These are phyloP conservation scores for Paxillus ammoniavirescens DNA, from an alignment of 768 basidiomycete genomes.

Conservation along the genomic window DNA sequence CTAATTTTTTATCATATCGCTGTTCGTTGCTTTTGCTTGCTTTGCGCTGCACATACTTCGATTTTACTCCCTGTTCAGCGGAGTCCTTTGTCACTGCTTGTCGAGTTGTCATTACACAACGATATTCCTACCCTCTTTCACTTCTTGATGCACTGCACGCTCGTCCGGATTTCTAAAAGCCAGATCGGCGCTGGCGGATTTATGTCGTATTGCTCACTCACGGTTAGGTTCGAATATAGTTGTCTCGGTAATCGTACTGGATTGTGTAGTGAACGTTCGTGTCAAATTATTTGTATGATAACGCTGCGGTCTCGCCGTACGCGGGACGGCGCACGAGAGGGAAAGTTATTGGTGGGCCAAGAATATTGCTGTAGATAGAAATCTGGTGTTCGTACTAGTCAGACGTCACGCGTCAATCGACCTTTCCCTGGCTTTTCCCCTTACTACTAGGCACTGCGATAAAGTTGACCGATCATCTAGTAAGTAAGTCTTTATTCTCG, in stretches of 20 bases:
- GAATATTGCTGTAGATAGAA: too few relatives aligned
- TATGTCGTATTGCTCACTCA: slow-evolving; percentile 26
- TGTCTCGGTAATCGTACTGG: slow-evolving; percentile 3
- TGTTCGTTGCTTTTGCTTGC: slow-evolving; percentile 23
- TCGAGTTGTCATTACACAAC: slow-evolving; percentile 5
- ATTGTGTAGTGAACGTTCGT: slow-evolving; percentile 25
- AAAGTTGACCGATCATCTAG: not conserved
- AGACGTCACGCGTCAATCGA: too few relatives aligned
- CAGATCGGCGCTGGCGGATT: slow-evolving; percentile 13
- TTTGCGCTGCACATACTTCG: slow-evolving; percentile 26
- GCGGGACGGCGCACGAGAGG: not conserved
- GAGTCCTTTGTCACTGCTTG: not conserved
- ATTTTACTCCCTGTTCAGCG: slow-evolving; percentile 15
- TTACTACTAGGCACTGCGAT: too few relatives aligned
- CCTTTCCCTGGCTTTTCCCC: too few relatives aligned
- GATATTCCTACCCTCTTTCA: slow-evolving; percentile 8
- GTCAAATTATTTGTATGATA: not conserved
- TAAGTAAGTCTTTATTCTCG: slow-evolving; percentile 17
- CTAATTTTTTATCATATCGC: slow-evolving; percentile 21
- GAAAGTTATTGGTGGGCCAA: slow-evolving; percentile 10
- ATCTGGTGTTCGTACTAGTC: too few relatives aligned
- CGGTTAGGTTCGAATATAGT: slow-evolving; percentile 5
- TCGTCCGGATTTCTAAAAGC: slow-evolving; percentile 11
- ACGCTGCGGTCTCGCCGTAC: not conserved
- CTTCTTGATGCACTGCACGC: not conserved